phyloP scores from a whole-genome alignment of 192 early-diverging fungal genomes.

The Backusella sp. region DNA sequence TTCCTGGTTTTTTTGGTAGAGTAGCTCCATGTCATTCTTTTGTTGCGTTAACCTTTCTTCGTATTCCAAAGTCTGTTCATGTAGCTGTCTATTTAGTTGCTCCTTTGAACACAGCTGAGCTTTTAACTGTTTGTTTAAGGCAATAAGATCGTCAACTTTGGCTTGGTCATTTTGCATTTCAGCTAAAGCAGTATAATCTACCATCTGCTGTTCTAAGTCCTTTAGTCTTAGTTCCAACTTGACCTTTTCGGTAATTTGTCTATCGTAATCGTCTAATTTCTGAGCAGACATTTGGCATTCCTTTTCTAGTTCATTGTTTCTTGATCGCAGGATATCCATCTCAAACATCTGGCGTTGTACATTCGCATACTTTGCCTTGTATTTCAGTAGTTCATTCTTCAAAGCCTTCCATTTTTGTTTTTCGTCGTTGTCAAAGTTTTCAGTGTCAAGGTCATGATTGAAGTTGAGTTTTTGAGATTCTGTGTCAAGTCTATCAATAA shows the following conservation, averaged over 20 bases:
- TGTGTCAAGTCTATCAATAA: not conserved
- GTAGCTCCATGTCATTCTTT: not conserved
- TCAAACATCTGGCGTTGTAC: conserved; percentile 7
- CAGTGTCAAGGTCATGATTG: not conserved
- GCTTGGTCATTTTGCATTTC: not conserved
- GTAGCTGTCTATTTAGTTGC: conserved; percentile 2
- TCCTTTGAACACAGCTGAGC: not conserved
- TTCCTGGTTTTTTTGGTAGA: not conserved
- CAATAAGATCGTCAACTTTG: not conserved
- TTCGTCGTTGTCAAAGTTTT: not conserved
- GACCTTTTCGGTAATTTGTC: not conserved
- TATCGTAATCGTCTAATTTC: not conserved
- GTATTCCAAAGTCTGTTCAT: conserved; percentile 5
- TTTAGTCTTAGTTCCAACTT: not conserved
- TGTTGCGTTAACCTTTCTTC: not conserved
- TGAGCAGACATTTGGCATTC: conserved; percentile 2
- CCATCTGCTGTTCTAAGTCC: not conserved
- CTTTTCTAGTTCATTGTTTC: conserved; percentile 10
- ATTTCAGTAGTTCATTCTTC: conserved; percentile 1
- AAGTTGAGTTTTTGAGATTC: not conserved
- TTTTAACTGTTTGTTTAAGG: not conserved
- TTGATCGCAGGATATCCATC: not conserved
- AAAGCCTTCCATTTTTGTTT: not conserved
- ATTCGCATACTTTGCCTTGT: not conserved
- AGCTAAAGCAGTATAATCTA: not conserved